Evolutionary conservation across 129 eudicot genomes (phyloP).

Genomic region (Sambucus nigra): DNA sequence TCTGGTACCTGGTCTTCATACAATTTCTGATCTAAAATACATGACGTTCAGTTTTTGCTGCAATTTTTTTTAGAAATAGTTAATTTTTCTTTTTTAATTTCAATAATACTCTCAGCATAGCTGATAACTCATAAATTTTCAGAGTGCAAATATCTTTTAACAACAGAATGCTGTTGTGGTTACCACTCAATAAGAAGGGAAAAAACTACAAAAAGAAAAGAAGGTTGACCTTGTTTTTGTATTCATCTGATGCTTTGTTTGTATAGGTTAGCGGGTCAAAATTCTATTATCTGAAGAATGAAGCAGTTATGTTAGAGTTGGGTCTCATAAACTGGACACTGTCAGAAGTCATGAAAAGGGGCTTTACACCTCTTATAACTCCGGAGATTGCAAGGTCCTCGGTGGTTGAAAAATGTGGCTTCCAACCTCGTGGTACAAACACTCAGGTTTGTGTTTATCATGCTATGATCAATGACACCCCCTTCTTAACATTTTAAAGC

Average conservation of each 20-base stretch:
- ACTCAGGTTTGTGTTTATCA: constrained; percentile 81
- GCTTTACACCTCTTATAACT: constrained; percentile 81
- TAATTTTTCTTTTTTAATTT: too few species aligned
- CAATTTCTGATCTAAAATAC: too few species aligned
- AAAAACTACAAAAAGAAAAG: not conserved
- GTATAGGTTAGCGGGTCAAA: constrained; percentile 88
- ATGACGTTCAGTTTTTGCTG: too few species aligned
- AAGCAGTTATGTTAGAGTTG: constrained; percentile 88
- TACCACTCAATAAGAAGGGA: not conserved
- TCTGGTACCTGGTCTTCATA: too few species aligned
- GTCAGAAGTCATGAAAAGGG: constrained; percentile 80
- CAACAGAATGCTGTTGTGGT: too few species aligned
- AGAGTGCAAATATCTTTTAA: too few species aligned
- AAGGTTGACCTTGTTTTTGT: not conserved
- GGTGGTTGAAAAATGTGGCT: constrained; percentile 92
- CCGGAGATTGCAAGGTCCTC: constrained; percentile 85
- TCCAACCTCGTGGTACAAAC: constrained; percentile 91
- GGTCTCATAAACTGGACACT: constrained; percentile 88
- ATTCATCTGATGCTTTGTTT: constrained; percentile 9
- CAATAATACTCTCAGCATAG: too few species aligned
- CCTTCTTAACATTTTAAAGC: too few species aligned
- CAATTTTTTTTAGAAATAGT: too few species aligned
- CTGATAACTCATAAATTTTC: too few species aligned
- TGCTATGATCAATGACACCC: too few species aligned
- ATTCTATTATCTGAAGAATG: constrained; percentile 88